Percentiles rank a stretch among this genome's conserved stretches.
Evolutionary conservation across 75 land plant species (phyloP).

Genomic region (Gnetum montanum): DNA sequence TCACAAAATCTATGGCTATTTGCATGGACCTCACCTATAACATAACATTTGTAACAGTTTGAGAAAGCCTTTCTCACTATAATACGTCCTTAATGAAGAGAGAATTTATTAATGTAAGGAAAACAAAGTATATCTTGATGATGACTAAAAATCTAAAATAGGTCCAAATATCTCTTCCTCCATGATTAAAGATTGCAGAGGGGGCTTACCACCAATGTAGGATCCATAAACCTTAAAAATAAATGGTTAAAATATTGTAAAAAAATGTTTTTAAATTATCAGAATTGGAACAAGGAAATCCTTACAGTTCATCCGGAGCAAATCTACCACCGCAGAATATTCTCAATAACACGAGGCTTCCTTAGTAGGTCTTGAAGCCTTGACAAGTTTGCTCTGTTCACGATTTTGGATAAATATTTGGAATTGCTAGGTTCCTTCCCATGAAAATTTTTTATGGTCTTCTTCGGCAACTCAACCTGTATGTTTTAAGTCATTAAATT

Average conservation of each 20-base stretch:
- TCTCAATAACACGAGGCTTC: slow-evolving; percentile 39
- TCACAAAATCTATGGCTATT: slow-evolving; percentile 44
- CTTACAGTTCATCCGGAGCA: slow-evolving; percentile 52
- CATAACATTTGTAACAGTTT: too few relatives aligned
- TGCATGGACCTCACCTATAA: too few relatives aligned
- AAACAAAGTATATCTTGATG: too few relatives aligned
- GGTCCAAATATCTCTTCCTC: slow-evolving; percentile 91
- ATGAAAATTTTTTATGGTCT: slow-evolving; percentile 31
- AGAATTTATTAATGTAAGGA: too few relatives aligned
- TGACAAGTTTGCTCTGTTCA: slow-evolving; percentile 46
- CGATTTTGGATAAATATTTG: slow-evolving; percentile 34
- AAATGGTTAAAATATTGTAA: too few relatives aligned
- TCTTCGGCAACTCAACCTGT: slow-evolving; percentile 43
- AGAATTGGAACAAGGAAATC: background rate
- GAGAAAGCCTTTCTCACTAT: too few relatives aligned
- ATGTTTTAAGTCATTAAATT: background rate
- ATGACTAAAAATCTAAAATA: too few relatives aligned
- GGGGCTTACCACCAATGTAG: slow-evolving; percentile 73
- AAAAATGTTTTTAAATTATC: too few relatives aligned
- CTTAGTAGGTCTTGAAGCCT: slow-evolving; percentile 43
- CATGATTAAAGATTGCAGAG: slow-evolving; percentile 59
- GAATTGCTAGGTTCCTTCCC: slow-evolving; percentile 38
- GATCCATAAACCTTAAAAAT: slow-evolving; percentile 60
- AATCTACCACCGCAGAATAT: slow-evolving; percentile 59
- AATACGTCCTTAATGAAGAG: too few relatives aligned